Base-by-base conservation (phyloP, 2,329 filamentous ascomycete genomes). In the Dactylellina leptospora region DNA sequence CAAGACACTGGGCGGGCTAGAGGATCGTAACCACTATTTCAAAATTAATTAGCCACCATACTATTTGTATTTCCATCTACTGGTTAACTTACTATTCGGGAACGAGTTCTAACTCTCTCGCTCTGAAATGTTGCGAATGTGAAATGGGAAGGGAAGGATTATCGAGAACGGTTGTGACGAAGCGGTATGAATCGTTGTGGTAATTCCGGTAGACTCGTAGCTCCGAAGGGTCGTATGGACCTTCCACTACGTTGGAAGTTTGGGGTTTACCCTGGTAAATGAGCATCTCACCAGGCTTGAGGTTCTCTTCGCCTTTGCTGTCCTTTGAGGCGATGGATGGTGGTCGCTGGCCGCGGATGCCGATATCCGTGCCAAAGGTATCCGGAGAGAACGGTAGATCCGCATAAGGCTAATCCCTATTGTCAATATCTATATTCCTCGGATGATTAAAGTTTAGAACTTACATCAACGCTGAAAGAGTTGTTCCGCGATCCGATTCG, bases 271-370 rank as follows among this genome's bases (percentile, higher is more conserved):
- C 58, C 16, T 71, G 45, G 18, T 56, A 71, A 11, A 71, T 71
- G 9, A 63, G 53, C 20, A 33, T 22, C 51, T 71, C 66, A 22
- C 66, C 66, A 23, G 58, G 66, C 27, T 59, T 71, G 58, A 71
- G 66, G 18, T 56, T 71, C 23, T 71, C 66, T n/a, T 71, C 66
- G 30, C 64, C 64, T 38, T 62, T 71, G 58, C 66, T 71, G 23
- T 71, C 66, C n/a, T 30, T 71, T 8, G 66, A 71, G 11, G 58
- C 44, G 45, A 71, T 71, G 16, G 66, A 71, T 33, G 58, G 38
- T 3, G 66, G 58, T 33, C 59, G 27, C 13, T 71, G 50, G 36
- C 27, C 44, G 13, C 59, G 58, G 22, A 20, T 56, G 10, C 51
- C 23, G 20, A 71, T 23, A 27, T 71, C 59, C 18, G 51, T 58